Evolutionary conservation across 208 protist genomes (phyloP).

Genomic region (Herpetomonas tarakana): DNA sequence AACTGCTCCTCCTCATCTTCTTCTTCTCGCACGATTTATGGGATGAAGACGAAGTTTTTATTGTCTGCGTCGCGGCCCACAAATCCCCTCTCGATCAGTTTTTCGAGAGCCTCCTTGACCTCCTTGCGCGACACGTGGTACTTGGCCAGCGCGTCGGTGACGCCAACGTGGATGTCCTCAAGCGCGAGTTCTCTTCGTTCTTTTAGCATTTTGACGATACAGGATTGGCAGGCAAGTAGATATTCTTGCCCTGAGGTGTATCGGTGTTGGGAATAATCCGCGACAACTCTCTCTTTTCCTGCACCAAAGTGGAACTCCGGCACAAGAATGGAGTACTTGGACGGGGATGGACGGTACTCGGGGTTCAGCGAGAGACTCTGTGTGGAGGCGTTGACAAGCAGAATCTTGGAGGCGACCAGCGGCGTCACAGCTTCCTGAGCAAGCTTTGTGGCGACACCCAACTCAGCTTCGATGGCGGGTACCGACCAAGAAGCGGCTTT

Average conservation of each 20-base stretch:
- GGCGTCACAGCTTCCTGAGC: not conserved
- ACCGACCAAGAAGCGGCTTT: not conserved
- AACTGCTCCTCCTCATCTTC: too few species aligned
- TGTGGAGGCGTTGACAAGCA: too few species aligned
- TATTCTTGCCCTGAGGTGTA: not conserved
- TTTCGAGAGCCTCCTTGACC: slow-evolving; percentile 9
- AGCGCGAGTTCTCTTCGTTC: not conserved
- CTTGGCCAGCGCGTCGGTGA: not conserved
- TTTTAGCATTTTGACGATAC: slow-evolving; percentile 6
- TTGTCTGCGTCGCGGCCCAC: slow-evolving; percentile 2
- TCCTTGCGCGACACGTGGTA: not conserved
- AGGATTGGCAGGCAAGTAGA: not conserved
- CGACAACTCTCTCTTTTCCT: not conserved
- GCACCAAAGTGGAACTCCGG: not conserved
- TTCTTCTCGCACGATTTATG: too few species aligned
- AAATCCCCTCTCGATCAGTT: slow-evolving; percentile 6
- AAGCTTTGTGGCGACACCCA: not conserved
- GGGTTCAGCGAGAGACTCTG: not conserved
- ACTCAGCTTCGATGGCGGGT: not conserved
- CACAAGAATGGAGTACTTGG: not conserved
- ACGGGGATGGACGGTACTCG: not conserved
- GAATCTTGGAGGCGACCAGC: not conserved
- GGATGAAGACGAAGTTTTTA: slow-evolving; percentile 5
- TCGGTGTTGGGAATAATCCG: not conserved
- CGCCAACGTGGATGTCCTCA: not conserved